These are phyloP conservation scores for Quercus aquifolioides DNA, from an alignment of 306 rosid genomes.

Conservation along the genomic window DNA sequence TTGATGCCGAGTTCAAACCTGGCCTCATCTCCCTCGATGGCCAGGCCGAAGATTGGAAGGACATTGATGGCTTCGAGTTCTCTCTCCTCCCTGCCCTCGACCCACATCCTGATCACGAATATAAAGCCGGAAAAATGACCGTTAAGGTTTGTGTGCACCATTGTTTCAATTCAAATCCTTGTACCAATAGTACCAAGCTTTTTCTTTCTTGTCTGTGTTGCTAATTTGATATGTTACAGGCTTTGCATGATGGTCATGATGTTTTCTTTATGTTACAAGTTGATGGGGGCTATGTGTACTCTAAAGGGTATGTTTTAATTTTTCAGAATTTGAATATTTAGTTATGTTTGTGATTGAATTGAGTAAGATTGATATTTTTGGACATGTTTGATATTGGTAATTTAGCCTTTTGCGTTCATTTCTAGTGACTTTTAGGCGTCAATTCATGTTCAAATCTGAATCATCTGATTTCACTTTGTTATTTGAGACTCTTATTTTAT, in stretches of 20 bases:
- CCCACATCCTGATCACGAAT: slow-evolving; percentile 71
- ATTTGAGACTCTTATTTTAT: not conserved
- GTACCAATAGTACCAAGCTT: not conserved
- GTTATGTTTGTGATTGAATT: not conserved
- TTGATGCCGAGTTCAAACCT: slow-evolving; percentile 56
- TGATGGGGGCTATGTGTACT: slow-evolving; percentile 66
- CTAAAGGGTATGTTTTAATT: slow-evolving; percentile 61
- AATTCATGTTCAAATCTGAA: not conserved
- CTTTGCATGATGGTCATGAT: slow-evolving; percentile 85
- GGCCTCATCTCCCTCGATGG: slow-evolving; percentile 84
- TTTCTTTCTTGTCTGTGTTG: not conserved
- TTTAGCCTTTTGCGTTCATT: not conserved
- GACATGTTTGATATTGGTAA: not conserved
- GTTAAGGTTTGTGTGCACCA: slow-evolving; percentile 51
- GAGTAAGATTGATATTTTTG: not conserved
- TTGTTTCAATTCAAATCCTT: not conserved
- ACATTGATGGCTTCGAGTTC: slow-evolving; percentile 71
- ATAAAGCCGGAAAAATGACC: slow-evolving; percentile 70
- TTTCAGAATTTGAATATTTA: not conserved
- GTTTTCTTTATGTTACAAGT: slow-evolving; percentile 79
- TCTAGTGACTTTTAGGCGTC: not conserved
- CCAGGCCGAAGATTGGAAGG: slow-evolving; percentile 88
- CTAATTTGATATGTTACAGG: slow-evolving; percentile 40
- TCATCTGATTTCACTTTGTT: not conserved
- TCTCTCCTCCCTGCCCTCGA: slow-evolving; percentile 86